Base-by-base conservation (phyloP, 768 basidiomycete genomes). In the Leccinum pellstonianum region DNA sequence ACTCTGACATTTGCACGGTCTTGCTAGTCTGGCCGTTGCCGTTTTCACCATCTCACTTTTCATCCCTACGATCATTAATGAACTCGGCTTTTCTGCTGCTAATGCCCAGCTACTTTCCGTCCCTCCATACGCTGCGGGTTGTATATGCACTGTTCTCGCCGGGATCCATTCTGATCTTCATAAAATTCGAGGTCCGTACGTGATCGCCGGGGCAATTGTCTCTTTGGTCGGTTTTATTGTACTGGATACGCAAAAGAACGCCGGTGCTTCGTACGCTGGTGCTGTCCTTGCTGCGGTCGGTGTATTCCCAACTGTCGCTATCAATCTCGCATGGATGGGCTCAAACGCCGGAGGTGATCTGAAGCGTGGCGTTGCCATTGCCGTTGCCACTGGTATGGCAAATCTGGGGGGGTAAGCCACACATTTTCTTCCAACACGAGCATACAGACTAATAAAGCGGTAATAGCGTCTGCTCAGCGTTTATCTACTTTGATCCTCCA, bases 261-360 rank as follows among this genome's bases (percentile, higher is more conserved):
- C 73, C 5, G 58, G 59, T 7, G 52, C 56, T 55, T 75, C 72
- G 5, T 86, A 86, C 64, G 68, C 71, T 9, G 85, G 81, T 1
- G 71, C 80, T 5, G 59, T 86, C 33, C 68, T 86, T 47, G 80
- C 81, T 27, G 80, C 83, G 4, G 70, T 76, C 21, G 85, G 85
- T 21, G 79, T 83, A 4, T 86, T 73, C 63, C 82, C 86, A 2
- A 79, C 77, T 7, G 74, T 85, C 55, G 73, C 73, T 27, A 71
- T 84, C n/a, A 64, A 66, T 29, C 66, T 86, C 2, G 82, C 83
- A 38, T 87, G 86, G 86, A 79, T 75, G 1, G 76, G 79, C 1
- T 80, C 80, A 8, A 83, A 84, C 54, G 78, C 81, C 0, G 85
- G 85, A 23, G 83, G 85, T 19, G 83, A 83, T 64, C 60, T 81